Evolutionary conservation across 768 basidiomycete genomes (phyloP), one percentile per base, ranked within the genome.

Genomic region (Strobilomyces dryophilus): DNA sequence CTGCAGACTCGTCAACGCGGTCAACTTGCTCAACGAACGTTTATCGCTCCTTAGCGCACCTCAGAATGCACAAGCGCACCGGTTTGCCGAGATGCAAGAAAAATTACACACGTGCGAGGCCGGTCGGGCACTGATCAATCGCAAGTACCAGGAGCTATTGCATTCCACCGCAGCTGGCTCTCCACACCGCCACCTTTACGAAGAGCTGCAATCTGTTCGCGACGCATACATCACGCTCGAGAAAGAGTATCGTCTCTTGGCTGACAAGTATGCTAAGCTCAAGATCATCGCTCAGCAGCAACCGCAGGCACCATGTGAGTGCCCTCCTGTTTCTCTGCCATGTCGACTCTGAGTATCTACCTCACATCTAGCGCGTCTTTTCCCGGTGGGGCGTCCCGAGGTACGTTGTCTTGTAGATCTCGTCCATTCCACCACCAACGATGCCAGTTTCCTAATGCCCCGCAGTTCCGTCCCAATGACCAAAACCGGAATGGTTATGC

Each of bases 11-110:
- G 64, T 71, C 1, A 56, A 58, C 39, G 53, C 61, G 1, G 59
- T 73, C 29, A 62, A 63, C 35, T 48, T 47, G 34, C 69, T 74
- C 49, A 66, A 71, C 34, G 65, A 70, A 20, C 71, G 66, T 18
- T 42, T 71, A 11, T 31, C 61, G 2, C 54, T 65, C 26, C 3
- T 61, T 37, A 57, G 44, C 5, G 62, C 62, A 2, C 55, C 59
- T 14, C 53, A 53, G 34, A 58, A 55, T 12, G 14, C 52, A 17
- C 64, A 67, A 41, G 40, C 57, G 1, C 55, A 54, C 18, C 54
- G 52, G 31, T 45, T 68, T 43, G 29, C 51, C 1, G 60, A 61
- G 17, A 43, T 70, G 36, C 64, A 70, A 50, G 70, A 66, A 34
- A 60, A 52, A n/a, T 49, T 71, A 17, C 57, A 60, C 45, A 8